Evolutionary conservation across 2,329 filamentous ascomycete genomes (phyloP), one percentile per base, ranked within the genome.

Genomic region (Colletotrichum zoysiae): DNA sequence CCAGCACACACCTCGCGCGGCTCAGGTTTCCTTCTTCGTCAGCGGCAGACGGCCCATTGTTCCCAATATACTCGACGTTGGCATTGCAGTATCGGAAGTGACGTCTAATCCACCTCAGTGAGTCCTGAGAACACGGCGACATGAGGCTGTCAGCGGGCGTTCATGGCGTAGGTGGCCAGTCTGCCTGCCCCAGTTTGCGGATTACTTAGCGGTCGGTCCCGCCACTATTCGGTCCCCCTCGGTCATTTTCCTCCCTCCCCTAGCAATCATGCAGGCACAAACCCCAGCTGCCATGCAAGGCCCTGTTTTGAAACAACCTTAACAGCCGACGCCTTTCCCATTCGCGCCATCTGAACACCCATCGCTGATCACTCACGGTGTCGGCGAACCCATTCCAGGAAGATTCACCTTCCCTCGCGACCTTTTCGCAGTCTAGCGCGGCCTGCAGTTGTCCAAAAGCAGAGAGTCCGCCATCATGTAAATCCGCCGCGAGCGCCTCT

Each of bases 221-320:
- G 55, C 65, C 69, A 69, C 59, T 42, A 46, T 44, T 55, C 59
- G 55, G 46, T 35, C 59, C 65, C 48, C 69, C 59, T 71, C 66
- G 23, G 46, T 71, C 58, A 71, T 71, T 71, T 68, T 65, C 35
- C 44, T 53, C 59, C 59, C 64, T 16, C 55, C 38, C 64, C 59
- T 40, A 48, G 65, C 58, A 63, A 50, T 64, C 65, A 23, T 33
- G 59, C 65, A 55, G 53, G 59, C 59, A 71, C 20, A 71, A 35
- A 35, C 56, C 65, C 50, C 58, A 33, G 57, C 62, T 60, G 53
- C 69, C 65, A 71, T 71, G 60, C 65, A 42, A 65, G 60, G 38
- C 50, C 65, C 65, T n/a, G 65, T 60, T 71, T 71, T 50, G 59
- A 71, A 71, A 71, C 69, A 71, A 71, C 69, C 65, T 69, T 71